Evolutionary conservation across 2,329 filamentous ascomycete genomes (phyloP), one percentile per base, ranked within the genome.

Genomic region (Zymoseptoria passerinii): DNA sequence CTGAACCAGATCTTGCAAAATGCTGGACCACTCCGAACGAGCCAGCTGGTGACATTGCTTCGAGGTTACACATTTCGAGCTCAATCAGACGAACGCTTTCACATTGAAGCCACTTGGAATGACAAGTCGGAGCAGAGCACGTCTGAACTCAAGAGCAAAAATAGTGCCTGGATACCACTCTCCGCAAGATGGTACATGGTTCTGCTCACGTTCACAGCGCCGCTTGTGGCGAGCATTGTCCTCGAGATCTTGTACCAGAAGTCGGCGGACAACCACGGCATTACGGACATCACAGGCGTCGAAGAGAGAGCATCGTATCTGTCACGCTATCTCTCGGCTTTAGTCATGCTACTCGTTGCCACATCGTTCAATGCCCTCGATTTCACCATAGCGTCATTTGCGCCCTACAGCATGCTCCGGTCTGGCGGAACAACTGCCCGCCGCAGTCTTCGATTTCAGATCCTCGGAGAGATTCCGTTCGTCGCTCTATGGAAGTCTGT

Each of bases 291-390:
- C 40, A 54, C 56, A 23, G 56, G 56, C 4, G 19, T 10, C 8
- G 56, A 58, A 18, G 48, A 54, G 4, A 20, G 19, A 18, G 52
- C 56, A 7, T 49, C 51, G n/a, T 50, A 53, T 23, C 10, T 58
- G 13, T 54, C 56, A 13, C 56, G 44, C 40, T 54, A 54, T 16
- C 20, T 53, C 8, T 54, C 56, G 16, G 56, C 56, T 3, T 23
- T 58, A 4, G 20, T 53, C 9, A 54, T 54, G 50, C 23, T 58
- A n/a, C 29, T 53, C 6, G 28, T 58, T 9, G 50, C 56, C 9
- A 54, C 56, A 29, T 28, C 18, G 23, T 58, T 54, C 56, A 54
- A 54, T 28, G n/a, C 23, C 16, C 56, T 58, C n/a, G 56, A 58
- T 27, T 58, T 54, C 28, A 50, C 56, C 9, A 58, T 50, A 19